Conservation (phyloP, 163 green algal genomes). For the Chlorella variabilis region DNA sequence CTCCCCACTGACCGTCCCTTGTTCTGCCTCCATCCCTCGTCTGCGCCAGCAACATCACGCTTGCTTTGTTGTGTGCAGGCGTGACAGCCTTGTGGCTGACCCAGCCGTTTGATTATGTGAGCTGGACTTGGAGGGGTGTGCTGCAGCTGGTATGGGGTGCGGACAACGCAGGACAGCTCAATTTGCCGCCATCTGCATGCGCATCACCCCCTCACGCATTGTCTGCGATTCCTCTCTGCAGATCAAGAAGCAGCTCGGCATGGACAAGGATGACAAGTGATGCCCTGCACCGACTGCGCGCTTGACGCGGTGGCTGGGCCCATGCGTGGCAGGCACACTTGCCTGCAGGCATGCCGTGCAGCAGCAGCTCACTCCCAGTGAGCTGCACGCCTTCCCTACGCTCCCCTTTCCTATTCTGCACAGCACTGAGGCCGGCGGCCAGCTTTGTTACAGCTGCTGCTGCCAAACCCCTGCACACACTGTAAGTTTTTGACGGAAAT, state of each 20-base stretch:
- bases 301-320: neutral
- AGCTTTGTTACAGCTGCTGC: neutral
- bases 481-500: neutral
- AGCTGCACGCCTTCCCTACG: no score
- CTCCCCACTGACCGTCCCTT: no score
- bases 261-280: conserved; percentile 20
- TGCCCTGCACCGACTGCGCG: neutral
- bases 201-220: neutral
- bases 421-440: conserved; percentile 25
- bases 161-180: no score
- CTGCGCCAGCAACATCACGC: no score
- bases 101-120: conserved; percentile 48
- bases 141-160: no score
- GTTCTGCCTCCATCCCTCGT: no score
- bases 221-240: neutral
- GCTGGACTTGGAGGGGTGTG: neutral
- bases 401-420: neutral
- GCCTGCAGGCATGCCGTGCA: no score
- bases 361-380: no score
- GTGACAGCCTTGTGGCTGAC: conserved; percentile 35
- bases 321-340: no score
- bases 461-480: neutral
- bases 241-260: conserved; percentile 40
- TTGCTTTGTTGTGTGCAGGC: neutral
- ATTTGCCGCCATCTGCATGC: neutral